Conservation (phyloP, 495 filamentous ascomycete genomes). For the Aspergillus bertholletiae region DNA sequence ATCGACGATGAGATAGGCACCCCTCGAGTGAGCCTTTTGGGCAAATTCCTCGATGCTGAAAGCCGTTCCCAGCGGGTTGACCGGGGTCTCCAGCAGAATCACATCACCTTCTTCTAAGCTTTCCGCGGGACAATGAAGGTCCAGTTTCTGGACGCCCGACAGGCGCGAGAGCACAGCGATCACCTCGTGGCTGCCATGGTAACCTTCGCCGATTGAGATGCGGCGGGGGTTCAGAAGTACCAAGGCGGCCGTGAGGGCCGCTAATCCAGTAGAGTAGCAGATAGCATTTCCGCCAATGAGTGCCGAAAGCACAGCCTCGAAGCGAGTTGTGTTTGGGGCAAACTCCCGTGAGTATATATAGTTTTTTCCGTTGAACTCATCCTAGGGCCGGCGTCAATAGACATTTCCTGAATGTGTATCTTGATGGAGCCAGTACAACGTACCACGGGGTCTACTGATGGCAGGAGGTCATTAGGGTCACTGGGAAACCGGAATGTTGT, state of each 20-base stretch:
- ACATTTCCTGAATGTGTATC: too few species aligned
- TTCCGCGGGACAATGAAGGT: constrained; percentile 54
- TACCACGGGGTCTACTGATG: constrained; percentile 31
- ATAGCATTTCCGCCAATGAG: constrained; percentile 66
- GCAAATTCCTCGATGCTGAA: constrained; percentile 67
- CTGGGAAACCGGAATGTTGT: constrained; percentile 81
- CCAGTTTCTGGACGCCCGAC: constrained; percentile 64
- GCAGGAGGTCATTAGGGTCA: constrained; percentile 60
- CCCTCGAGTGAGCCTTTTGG: constrained; percentile 62
- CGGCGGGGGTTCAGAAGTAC: constrained; percentile 72
- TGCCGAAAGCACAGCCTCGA: constrained; percentile 74
- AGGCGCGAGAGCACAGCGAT: constrained; percentile 66
- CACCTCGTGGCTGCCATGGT: constrained; percentile 91
- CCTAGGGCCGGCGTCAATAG: constrained; percentile 16
- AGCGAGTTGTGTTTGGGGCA: constrained; percentile 72
- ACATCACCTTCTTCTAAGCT: constrained; percentile 73
- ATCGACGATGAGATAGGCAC: constrained; percentile 80
- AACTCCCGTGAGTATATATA: constrained; percentile 75
- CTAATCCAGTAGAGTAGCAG: constrained; percentile 80
- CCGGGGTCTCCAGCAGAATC: constrained; percentile 85
- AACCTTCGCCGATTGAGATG: constrained; percentile 76
- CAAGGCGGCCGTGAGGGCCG: constrained; percentile 83
- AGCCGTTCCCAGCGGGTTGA: constrained; percentile 85
- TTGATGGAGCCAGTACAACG: not conserved
- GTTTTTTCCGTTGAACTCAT: constrained; percentile 19